Base-by-base conservation (phyloP, 306 rosid species). In the Cucurbita ficifolia region DNA sequence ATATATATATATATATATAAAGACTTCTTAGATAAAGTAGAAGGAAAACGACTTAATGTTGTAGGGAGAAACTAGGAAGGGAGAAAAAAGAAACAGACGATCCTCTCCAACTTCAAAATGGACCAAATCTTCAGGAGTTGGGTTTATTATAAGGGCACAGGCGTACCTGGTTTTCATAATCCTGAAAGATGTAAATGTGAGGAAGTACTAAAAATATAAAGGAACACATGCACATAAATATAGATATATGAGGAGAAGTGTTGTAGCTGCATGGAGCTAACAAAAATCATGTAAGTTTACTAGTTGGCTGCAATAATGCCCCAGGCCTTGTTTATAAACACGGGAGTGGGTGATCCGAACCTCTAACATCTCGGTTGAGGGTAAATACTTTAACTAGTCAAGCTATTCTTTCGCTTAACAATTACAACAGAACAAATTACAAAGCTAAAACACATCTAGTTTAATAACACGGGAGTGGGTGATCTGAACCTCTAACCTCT, bases 151-250 rank as follows among this genome's bases (percentile, higher is more conserved):
- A 17, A 51, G 73, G 12, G 38, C 57, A 65, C 38, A 69, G n/a
- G 42, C 24, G 73, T 48, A 14, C 33, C 58, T 70, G 59, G 74
- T 16, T 48, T 70, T 16, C 59, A 48, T 33, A 33, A n/a, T 70
- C 74, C 74, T 70, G 74, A 22, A 69, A 70, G 74, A 70, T 70
- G 57, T 70, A 70, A 70, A 68, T 7, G 56, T 24, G 57, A 49
- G 55, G 21, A 49, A 50, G 43, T 49, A 46, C 49, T 33, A 70
- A 70, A 70, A 49, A 70, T 45, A 50, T 70, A 5, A 10, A 33
- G 43, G 42, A 69, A 69, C 18, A 8, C 42, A 6, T 14, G 42
- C 57, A 13, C 8, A 3, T 36, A 36, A 14, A 42, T 5, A 43
- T 12, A 2, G 0, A 42, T 19, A 10, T 5, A 42, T 45, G 49